These are phyloP conservation scores for Tricholoma flavovirens DNA, from an alignment of 768 basidiomycete genomes.

Conservation along the genomic window DNA sequence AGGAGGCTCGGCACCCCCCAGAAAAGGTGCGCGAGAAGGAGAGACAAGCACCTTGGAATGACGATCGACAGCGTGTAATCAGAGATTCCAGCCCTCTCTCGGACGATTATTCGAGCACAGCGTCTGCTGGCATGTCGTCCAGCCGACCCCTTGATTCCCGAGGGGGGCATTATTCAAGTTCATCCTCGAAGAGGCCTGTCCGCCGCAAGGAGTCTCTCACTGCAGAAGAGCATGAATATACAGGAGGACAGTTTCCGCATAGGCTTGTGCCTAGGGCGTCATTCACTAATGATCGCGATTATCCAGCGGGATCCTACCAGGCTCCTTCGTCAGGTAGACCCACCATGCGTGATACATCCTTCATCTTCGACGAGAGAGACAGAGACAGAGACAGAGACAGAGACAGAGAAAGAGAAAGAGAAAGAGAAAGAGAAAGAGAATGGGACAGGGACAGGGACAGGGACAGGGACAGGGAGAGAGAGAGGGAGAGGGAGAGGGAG, in stretches of 20 bases:
- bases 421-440: neutral
- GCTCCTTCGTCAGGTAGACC: conserved; percentile 14
- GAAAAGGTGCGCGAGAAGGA: conserved; percentile 14
- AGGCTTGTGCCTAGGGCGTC: neutral
- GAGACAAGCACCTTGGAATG: conserved; percentile 6
- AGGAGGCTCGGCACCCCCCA: conserved; percentile 7
- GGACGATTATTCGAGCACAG: conserved; percentile 4
- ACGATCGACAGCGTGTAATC: conserved; percentile 15
- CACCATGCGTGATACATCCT: conserved; percentile 21
- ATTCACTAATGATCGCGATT: neutral
- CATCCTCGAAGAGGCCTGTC: conserved; percentile 3
- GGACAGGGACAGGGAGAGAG: neutral
- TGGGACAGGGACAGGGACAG: conserved; percentile 1
- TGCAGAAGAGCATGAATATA: conserved; percentile 14
- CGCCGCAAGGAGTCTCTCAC: conserved; percentile 14
- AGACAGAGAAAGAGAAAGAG: neutral
- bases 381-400: neutral
- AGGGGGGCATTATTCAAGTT: neutral
- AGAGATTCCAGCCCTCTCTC: conserved; percentile 12
- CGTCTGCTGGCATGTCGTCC: neutral
- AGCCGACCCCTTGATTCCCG: neutral
- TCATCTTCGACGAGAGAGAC: conserved; percentile 16
- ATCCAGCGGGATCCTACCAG: conserved; percentile 3
- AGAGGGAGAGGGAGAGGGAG: no score
- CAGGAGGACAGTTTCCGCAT: neutral